Evolutionary conservation across 345 rosid genomes (phyloP), one percentile per base, ranked within the genome.

Genomic region (Camelina hispida): DNA sequence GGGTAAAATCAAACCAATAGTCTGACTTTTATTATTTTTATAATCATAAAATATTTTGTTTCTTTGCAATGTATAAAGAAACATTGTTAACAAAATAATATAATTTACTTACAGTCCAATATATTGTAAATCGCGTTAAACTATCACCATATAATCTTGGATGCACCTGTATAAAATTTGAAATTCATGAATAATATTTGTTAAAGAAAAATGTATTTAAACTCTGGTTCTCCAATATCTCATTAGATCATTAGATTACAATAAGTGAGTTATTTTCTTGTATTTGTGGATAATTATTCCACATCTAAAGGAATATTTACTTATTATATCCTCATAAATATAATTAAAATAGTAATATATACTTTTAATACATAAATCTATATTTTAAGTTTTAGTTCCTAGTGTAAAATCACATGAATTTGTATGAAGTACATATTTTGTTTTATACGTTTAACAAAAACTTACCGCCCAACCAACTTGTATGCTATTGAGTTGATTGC

Each of bases 391-490:
- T 40, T 40, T 40, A 40, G 14, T 40, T 40, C 44, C 44, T 40
- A 2, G 37, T 40, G 44, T 40, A 10, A 40, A 40, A 3, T 11
- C 44, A 13, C 44, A 12, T 40, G 44, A 40, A 11, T 40, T 40
- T 11, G 47, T 43, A 43, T 13, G 47, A 18, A 50, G 8, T 9
- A 3, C 10, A 18, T 0, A 18, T 50, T 50, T 9, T 6, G 1
- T 50, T 50, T 4, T 50, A 52, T 52, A 51, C 10, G 56, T 42
- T 42, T 5, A 16, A 54, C 17, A 12, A 0, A 6, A 17, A 52
- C 61, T 7, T 70, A 75, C 79, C 38, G 71, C 32, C 76, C 79
- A 72, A 28, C 72, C 57, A 46, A 34, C 68, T 62, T 76, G 74
- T 40, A 68, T 43, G 43, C 69, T 69, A 42, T 54, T 69, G 17